A percentile compares a stretch with the other conserved stretches of the same genome.
phyloP scores from a whole-genome alignment of 2,329 filamentous ascomycete genomes.

The Diplocarpon rosae region DNA sequence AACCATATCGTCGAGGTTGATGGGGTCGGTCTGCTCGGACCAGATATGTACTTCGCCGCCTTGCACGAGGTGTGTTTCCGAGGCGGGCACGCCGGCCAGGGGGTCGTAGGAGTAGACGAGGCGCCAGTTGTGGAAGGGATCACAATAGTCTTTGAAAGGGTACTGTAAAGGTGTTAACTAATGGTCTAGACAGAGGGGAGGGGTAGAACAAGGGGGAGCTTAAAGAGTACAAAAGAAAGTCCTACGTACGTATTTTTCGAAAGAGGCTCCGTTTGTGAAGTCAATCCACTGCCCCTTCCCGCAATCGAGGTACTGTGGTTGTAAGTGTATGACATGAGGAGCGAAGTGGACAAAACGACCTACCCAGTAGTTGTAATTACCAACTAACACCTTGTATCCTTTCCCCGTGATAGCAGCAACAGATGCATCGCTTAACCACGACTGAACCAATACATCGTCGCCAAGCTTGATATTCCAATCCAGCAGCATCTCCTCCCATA shows the following conservation, averaged over 20 bases:
- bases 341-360: conserved; percentile 19
- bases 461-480: conserved; percentile 68
- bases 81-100: conserved; percentile 46
- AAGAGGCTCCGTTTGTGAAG: conserved; percentile 46
- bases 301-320: conserved; percentile 64
- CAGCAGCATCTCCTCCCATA: conserved; percentile 81
- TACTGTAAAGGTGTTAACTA: conserved; percentile 28
- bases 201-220: no score
- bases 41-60: conserved; percentile 77
- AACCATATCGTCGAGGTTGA: conserved; percentile 63
- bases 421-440: conserved; percentile 56
- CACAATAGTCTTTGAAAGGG: conserved; percentile 74
- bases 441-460: conserved; percentile 63
- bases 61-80: conserved; percentile 55
- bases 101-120: conserved; percentile 75
- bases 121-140: conserved; percentile 70
- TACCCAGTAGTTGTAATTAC: conserved; percentile 70
- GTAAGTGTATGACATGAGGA: conserved; percentile 11
- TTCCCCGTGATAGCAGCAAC: conserved; percentile 47
- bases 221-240: no score
- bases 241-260: conserved; percentile 29
- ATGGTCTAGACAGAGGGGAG: no score
- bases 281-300: conserved; percentile 71
- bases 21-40: conserved; percentile 67
- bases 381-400: conserved; percentile 63